Percentiles rank a stretch among this genome's conserved stretches.
Evolutionary conservation across 345 rosid species (phyloP).

Genomic region (Arabidopsis arenosa): DNA sequence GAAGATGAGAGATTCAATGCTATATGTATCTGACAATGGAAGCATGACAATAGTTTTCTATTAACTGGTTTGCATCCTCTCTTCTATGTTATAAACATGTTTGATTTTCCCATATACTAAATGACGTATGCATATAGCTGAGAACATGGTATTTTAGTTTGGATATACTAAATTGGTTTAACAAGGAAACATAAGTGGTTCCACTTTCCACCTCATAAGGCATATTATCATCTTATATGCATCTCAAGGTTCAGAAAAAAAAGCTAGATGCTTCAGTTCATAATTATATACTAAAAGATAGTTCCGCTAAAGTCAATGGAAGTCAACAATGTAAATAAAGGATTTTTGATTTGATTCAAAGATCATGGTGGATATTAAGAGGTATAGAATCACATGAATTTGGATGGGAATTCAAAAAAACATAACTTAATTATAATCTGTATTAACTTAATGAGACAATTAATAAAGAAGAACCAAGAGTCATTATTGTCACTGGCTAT

Average conservation of each 20-base stretch:
- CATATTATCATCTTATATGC: too few relatives aligned
- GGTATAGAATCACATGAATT: constrained; percentile 18
- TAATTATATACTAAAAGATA: too few relatives aligned
- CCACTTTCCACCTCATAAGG: background rate
- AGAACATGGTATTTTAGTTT: background rate
- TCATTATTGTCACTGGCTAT: constrained; percentile 13
- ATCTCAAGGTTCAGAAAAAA: too few relatives aligned
- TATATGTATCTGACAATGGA: constrained; percentile 12
- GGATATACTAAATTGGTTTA: background rate
- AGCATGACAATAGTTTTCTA: background rate
- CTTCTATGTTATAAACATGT: background rate
- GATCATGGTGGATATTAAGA: background rate
- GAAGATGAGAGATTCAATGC: constrained; percentile 31
- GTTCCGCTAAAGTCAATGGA: background rate
- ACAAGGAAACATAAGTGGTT: background rate
- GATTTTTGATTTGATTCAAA: background rate
- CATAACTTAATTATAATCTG: background rate
- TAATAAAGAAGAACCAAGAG: constrained; percentile 40
- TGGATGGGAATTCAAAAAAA: background rate
- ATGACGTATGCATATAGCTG: background rate
- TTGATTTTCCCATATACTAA: background rate
- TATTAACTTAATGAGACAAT: constrained; percentile 17
- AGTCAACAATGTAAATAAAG: background rate
- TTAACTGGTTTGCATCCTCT: constrained; percentile 4
- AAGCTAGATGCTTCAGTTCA: too few relatives aligned